Evolutionary conservation across 768 basidiomycete genomes (phyloP), one percentile per base, ranked within the genome.

Genomic region (Rhodotorula diobovata): DNA sequence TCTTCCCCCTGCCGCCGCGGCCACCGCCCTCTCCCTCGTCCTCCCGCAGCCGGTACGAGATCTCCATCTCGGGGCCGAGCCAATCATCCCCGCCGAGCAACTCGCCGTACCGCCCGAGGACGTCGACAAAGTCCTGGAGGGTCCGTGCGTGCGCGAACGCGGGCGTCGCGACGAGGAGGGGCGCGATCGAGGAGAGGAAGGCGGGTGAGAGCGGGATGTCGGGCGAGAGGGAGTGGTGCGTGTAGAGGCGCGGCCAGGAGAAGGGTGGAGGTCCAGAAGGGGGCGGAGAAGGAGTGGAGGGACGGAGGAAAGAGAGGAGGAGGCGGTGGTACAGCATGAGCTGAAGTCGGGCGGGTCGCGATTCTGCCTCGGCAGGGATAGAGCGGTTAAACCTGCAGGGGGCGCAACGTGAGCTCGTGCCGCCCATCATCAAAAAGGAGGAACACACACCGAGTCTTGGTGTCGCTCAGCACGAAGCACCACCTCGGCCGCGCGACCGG

Each of bases 311-410:
- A 8, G 81, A 80, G 32, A 83, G 81, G 48, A 92, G 82, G 62
- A 92, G 85, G 28, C 86, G 85, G 75, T 85, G 84, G 77, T 92
- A 92, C 48, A 90, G 80, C 88, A 90, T 90, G 10, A 91, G 83
- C 78, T 92, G 90, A 46, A 90, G 80, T 14, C 85, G 85, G 0
- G 89, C 83, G 2, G 86, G 78, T 23, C 84, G 78, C 0, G 86
- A 83, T 71, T 90, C 89, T 51, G 84, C 82, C 23, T 86, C 82
- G 8, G 82, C 78, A 3, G 90, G 90, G 3, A 90, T 73, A 23
- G 79, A 82, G 2, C 81, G 69, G 6, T 79, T 74, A 60, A 37
- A 74, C 20, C 72, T 74, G 66, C 25, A 14, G 15, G n/a, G n/a
- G n/a, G n/a, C n/a, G n/a, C 30, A 10, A 32, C 15, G 25, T 4